phyloP scores from a whole-genome alignment of 2,329 filamentous ascomycete genomes.

The Talaromyces albobiverticillius region DNA sequence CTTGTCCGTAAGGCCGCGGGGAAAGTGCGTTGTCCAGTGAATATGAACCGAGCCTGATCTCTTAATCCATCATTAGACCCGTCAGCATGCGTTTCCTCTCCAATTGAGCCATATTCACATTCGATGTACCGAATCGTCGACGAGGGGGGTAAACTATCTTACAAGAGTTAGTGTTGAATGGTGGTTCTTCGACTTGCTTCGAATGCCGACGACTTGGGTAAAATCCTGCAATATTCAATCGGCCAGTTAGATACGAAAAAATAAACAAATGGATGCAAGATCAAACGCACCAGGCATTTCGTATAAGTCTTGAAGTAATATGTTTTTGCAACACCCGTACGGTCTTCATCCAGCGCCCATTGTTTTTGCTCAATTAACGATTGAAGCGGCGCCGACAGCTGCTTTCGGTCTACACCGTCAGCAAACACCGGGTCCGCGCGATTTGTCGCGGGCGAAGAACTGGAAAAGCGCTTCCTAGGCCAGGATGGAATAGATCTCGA shows the following conservation, averaged over 20 bases:
- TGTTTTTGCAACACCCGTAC: constrained; percentile 35
- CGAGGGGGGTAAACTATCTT: constrained; percentile 16
- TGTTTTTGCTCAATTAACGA: constrained; percentile 24
- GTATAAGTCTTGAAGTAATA: constrained; percentile 40
- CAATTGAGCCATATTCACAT: background rate
- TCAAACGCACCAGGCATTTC: constrained; percentile 33
- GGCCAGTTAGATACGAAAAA: background rate
- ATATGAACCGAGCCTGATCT: constrained; percentile 35
- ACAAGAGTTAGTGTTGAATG: constrained; percentile 40
- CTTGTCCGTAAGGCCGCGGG: constrained; percentile 37
- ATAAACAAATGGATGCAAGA: background rate
- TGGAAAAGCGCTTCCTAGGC: background rate
- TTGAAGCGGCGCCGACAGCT: constrained; percentile 23
- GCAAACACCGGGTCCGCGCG: constrained; percentile 21
- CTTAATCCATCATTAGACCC: background rate
- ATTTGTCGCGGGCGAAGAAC: background rate
- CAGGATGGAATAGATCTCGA: too few relatives aligned
- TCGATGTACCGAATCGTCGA: background rate
- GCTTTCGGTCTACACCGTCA: constrained; percentile 26
- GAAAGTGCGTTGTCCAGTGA: constrained; percentile 41
- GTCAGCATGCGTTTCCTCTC: background rate
- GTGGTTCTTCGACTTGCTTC: constrained; percentile 36
- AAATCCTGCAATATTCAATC: constrained; percentile 31
- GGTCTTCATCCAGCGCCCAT: constrained; percentile 33
- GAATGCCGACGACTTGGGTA: constrained; percentile 34